Base-by-base conservation (phyloP, 345 rosid species). In the Eutrema yunnanense region DNA sequence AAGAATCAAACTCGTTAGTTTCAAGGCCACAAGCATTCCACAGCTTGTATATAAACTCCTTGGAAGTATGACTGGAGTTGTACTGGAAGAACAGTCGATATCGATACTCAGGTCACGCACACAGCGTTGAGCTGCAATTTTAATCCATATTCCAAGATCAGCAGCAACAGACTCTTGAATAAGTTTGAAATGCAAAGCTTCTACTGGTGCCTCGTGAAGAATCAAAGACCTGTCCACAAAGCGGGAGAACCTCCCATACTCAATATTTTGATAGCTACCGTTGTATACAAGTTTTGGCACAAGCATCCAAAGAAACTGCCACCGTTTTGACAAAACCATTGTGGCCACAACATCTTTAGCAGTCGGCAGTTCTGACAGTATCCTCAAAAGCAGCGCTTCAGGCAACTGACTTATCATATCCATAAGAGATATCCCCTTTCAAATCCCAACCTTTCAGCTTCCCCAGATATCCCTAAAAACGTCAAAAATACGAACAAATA, bases 291-390 rank as follows among this genome's bases (percentile, higher is more conserved):
- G 65, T 41, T 12, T 60, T 2, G 73, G 73, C 56, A 57, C 57
- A 1, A 7, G 3, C 57, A 9, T 57, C 73, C 73, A 58, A 57
- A 69, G 65, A 36, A 0, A 7, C 0, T 13, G 10, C 73, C 65
- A 69, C 0, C 44, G 54, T 34, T 34, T 69, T 3, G 73, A 69
- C 65, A 69, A 69, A 46, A 69, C 47, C 65, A 69, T 69, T 13
- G 73, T 69, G 8, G 36, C 46, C 46, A 34, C 37, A 3, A 46
- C 73, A 34, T 56, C 47, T 69, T 69, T 56, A 4, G 12, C 6
- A 1, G 37, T 8, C 46, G 73, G 47, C 46, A 56, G 37, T 34
- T 13, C 4, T 9, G 73, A 69, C 27, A 69, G 27, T 12, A 69
- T 57, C 26, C 3, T 47, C 47, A 69, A 33, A 5, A 69, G 47